These are phyloP conservation scores for Talaromyces wortmannii DNA, from an alignment of 495 filamentous ascomycete genomes.

Conservation along the genomic window DNA sequence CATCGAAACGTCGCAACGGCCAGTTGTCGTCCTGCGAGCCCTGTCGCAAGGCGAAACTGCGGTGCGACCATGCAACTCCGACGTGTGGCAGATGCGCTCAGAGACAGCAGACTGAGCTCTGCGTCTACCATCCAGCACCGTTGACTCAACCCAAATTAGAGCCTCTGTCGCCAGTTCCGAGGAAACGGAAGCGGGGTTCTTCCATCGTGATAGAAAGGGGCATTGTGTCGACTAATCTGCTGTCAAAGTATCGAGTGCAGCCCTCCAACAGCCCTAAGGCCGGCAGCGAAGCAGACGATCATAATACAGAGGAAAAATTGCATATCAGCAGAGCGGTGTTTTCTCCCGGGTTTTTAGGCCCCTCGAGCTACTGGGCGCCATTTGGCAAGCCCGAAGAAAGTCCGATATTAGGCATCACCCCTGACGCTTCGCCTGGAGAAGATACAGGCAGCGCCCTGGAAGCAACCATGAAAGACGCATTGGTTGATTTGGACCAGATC, in stretches of 20 bases:
- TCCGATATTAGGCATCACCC: not conserved
- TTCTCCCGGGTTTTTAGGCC: not conserved
- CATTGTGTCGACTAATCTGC: not conserved
- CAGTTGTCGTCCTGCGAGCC: conserved; percentile 36
- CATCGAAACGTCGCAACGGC: conserved; percentile 27
- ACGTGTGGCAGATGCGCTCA: conserved; percentile 26
- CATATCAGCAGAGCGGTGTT: not conserved
- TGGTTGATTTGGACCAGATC: not conserved
- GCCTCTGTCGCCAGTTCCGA: not conserved
- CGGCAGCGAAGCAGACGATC: not conserved
- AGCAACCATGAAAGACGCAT: not conserved
- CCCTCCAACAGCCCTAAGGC: not conserved
- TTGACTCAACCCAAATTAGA: conserved; percentile 20
- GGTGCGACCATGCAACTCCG: conserved; percentile 34
- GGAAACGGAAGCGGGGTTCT: not conserved
- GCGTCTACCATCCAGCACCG: conserved; percentile 38
- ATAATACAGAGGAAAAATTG: not conserved
- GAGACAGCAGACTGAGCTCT: conserved; percentile 25
- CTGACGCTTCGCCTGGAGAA: not conserved
- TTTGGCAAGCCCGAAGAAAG: not conserved
- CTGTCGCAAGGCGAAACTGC: conserved; percentile 35
- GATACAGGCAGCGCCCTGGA: not conserved
- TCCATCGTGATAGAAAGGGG: not conserved
- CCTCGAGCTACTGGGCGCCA: not conserved
- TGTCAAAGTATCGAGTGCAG: not conserved